Percentiles rank a stretch among this genome's conserved stretches.
These are phyloP conservation scores for Amniculicola lignicola DNA, from an alignment of 495 filamentous ascomycete species.

Conservation along the genomic window DNA sequence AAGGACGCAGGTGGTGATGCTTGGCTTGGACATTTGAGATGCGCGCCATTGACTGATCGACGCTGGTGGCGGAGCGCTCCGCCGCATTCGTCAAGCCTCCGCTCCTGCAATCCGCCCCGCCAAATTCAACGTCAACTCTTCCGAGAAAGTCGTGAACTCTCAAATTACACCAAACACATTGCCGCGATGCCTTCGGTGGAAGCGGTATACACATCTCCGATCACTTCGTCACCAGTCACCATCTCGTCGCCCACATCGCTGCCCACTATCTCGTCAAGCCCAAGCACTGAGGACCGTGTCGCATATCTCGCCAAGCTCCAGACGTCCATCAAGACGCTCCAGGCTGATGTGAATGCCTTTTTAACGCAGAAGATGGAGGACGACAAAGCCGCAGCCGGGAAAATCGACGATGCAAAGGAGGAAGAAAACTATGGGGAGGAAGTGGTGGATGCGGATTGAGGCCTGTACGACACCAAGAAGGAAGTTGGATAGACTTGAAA, in stretches of 20 bases:
- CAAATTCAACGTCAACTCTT: too few relatives aligned
- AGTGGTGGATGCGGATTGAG: slow-evolving; percentile 57
- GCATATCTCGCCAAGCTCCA: slow-evolving; percentile 67
- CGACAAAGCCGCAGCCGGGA: slow-evolving; percentile 57
- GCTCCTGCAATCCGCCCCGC: too few relatives aligned
- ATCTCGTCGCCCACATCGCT: slow-evolving; percentile 42
- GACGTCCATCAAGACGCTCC: slow-evolving; percentile 56
- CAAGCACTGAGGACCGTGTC: slow-evolving; percentile 43
- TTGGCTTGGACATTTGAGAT: too few relatives aligned
- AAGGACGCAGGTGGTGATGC: too few relatives aligned
- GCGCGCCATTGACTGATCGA: too few relatives aligned
- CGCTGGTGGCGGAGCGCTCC: too few relatives aligned
- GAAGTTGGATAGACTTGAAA: too few relatives aligned
- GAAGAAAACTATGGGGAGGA: slow-evolving; percentile 89
- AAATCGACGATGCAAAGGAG: slow-evolving; percentile 53
- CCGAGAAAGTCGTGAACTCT: too few relatives aligned
- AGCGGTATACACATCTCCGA: slow-evolving; percentile 16
- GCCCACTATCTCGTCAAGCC: slow-evolving; percentile 40
- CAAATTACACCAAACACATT: background rate
- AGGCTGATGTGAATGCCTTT: slow-evolving; percentile 75
- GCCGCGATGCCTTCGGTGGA: slow-evolving; percentile 6
- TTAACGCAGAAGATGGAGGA: slow-evolving; percentile 87
- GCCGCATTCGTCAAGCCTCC: too few relatives aligned
- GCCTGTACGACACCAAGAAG: too few relatives aligned
- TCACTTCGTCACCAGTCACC: slow-evolving; percentile 46